Evolutionary conservation across 139 green algal genomes (phyloP).

Genomic region (Coelastrella sp.): DNA sequence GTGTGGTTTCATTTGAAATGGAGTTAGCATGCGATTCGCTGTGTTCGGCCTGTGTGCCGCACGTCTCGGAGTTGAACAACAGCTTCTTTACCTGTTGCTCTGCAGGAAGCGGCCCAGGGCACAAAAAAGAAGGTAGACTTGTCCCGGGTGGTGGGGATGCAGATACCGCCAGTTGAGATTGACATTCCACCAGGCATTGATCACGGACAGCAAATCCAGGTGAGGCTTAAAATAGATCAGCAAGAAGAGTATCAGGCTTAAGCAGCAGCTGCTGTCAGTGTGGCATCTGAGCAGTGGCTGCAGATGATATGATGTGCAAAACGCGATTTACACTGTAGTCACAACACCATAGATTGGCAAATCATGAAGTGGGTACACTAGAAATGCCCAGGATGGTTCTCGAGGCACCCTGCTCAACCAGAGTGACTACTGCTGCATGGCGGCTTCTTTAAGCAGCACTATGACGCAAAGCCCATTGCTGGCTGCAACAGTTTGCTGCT

Average conservation of each 20-base stretch:
- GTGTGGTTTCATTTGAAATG: neutral
- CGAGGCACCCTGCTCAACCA: too few species aligned
- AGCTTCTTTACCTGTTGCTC: neutral
- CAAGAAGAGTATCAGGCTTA: neutral
- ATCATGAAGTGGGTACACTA: too few species aligned
- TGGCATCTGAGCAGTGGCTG: too few species aligned
- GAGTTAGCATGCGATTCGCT: neutral
- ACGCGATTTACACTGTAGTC: too few species aligned
- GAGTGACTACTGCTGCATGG: too few species aligned
- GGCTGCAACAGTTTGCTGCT: too few species aligned
- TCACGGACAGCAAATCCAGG: constrained; percentile 58
- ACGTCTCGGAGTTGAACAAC: neutral
- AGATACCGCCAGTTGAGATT: constrained; percentile 58
- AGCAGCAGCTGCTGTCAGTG: too few species aligned
- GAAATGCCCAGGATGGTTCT: too few species aligned
- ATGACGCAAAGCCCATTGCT: too few species aligned
- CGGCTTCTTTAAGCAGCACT: too few species aligned
- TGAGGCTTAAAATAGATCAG: neutral
- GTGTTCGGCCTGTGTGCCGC: neutral
- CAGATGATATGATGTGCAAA: too few species aligned
- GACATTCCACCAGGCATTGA: constrained; percentile 75
- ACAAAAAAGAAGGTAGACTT: constrained; percentile 51
- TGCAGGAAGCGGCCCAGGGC: constrained; percentile 75
- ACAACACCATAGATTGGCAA: too few species aligned
- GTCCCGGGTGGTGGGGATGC: constrained; percentile 37